Conservation (phyloP, 2,329 filamentous ascomycete species). For the Alternaria incomplexa region DNA sequence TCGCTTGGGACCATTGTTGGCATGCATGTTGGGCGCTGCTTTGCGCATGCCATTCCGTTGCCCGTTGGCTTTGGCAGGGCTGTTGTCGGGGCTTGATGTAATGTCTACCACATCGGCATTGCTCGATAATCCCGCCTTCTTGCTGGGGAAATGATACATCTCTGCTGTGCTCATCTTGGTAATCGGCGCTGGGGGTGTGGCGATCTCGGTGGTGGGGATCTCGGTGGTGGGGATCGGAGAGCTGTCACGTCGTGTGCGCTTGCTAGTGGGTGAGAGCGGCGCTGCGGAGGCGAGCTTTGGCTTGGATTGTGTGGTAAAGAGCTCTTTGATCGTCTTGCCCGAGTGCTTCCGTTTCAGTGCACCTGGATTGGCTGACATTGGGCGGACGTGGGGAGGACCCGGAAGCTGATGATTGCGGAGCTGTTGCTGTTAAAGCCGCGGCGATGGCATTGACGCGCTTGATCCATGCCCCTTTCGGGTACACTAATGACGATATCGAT, state of each 20-base stretch:
- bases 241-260: slow-evolving; percentile 39
- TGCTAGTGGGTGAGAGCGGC: slow-evolving; percentile 38
- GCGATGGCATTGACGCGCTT: slow-evolving; percentile 38
- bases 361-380: slow-evolving; percentile 43
- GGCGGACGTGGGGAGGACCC: slow-evolving; percentile 15
- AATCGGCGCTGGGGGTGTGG: slow-evolving; percentile 12
- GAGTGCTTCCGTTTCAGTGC: slow-evolving; percentile 48
- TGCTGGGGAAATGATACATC: slow-evolving; percentile 47
- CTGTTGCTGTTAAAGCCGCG: slow-evolving; percentile 23
- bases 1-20: slow-evolving; percentile 72
- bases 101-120: slow-evolving; percentile 36
- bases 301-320: slow-evolving; percentile 46
- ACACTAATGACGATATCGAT: slow-evolving; percentile 21
- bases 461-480: slow-evolving; percentile 18
- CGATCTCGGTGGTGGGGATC: slow-evolving; percentile 12
- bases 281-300: slow-evolving; percentile 31
- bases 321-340: slow-evolving; percentile 43
- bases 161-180: slow-evolving; percentile 39
- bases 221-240: slow-evolving; percentile 19
- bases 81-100: slow-evolving; percentile 49
- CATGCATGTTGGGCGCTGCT: slow-evolving; percentile 71
- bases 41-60: slow-evolving; percentile 47
- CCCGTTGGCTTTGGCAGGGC: slow-evolving; percentile 48
- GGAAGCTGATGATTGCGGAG: slow-evolving; percentile 14
- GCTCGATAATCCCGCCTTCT: slow-evolving; percentile 22